Base-by-base conservation (phyloP, 495 filamentous ascomycete species). In the Lasiosphaeriaceae sp. region DNA sequence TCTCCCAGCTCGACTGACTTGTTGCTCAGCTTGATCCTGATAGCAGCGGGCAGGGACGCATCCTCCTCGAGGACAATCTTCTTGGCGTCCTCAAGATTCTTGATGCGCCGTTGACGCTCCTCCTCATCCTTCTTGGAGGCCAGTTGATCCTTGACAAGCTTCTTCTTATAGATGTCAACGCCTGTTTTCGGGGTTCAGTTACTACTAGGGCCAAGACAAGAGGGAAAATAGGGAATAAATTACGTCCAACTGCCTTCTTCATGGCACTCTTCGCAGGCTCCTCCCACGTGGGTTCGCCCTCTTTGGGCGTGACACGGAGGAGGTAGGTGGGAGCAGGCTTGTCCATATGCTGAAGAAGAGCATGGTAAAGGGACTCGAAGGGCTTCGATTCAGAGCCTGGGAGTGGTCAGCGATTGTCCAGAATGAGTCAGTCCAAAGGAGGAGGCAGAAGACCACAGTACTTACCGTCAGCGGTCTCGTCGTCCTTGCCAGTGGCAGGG, bases 1-100 rank as follows among this genome's bases (percentile, higher is more conserved):
- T n/a, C n/a, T n/a, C n/a, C 4, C 59, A 96, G 77, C 70, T 83
- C 84, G 56, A 92, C 73, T 63, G 84, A 77, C 66, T 84, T 88
- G 66, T 82, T 80, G 63, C 83, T 81, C 60, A 92, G 83, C 63
- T 85, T 84, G 67, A 93, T 92, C 68, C 80, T 85, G 58, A 86
- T 76, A 1, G 94, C 86, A 69, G 84, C 80, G 29, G 92, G 91
- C 35, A 96, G 77, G n/a, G 84, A 86, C 14, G 76, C 54, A 64
- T 98, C 90, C 71, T 97, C 89, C 61, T 79, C 82, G 60, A 98
- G 82, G 22, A 89, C 74, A 54, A 97, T 78, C 77, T 91, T 90
- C 79, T 95, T 91, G n/a, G 90, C 88, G 52, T 92, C 86, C 65
- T 96, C 90, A 31, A 96, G 78, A 47, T 83, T 81, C 70, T 76